phyloP scores from a whole-genome alignment of 345 rosid species.

The Citrus trifoliata region DNA sequence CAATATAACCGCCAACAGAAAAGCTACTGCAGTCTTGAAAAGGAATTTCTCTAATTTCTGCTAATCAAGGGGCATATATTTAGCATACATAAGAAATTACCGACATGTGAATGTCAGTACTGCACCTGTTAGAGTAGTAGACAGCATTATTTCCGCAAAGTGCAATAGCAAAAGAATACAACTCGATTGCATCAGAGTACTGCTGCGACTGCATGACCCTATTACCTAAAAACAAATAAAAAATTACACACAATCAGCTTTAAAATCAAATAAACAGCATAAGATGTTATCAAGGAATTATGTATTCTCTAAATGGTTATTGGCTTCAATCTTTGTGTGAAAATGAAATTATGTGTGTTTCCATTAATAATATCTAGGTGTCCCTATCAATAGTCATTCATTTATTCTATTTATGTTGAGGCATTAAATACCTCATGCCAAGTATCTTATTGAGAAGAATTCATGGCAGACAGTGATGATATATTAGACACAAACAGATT shows the following conservation, averaged over 20 bases:
- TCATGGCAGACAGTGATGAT: neutral
- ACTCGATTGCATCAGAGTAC: slow-evolving; percentile 66
- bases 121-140: slow-evolving; percentile 85
- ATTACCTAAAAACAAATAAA: slow-evolving; percentile 60
- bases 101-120: neutral
- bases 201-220: slow-evolving; percentile 67
- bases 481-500: neutral
- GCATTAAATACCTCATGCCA: slow-evolving; percentile 5
- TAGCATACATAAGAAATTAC: neutral
- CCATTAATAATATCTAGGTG: neutral
- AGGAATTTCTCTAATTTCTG: neutral
- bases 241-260: slow-evolving; percentile 21
- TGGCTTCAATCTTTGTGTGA: neutral
- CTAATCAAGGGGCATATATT: neutral
- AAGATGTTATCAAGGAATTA: neutral
- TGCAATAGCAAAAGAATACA: slow-evolving; percentile 73
- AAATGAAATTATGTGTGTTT: neutral
- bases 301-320: neutral
- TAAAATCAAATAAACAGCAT: neutral
- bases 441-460: neutral
- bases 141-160: slow-evolving; percentile 66
- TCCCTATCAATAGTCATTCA: neutral
- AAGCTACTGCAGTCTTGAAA: neutral
- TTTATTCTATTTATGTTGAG: neutral
- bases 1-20: neutral